Evolutionary conservation across 192 early-diverging fungal species (phyloP), one percentile per base, ranked within the genome.

Genomic region (Coemansia sp.): DNA sequence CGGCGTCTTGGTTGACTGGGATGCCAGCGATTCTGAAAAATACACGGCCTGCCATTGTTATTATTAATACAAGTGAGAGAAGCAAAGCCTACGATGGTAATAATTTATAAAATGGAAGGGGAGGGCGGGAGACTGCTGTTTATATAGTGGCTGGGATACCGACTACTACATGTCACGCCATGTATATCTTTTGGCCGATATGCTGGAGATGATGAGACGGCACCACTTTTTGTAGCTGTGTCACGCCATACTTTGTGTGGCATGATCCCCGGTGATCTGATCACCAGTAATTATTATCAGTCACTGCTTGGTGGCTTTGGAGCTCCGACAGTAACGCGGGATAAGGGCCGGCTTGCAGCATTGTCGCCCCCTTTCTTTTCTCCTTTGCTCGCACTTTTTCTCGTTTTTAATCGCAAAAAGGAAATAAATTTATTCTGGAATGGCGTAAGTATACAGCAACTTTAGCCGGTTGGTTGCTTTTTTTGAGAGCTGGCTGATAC

Each of bases 11-110:
- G 37, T 72, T 80, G 18, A 80, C 45, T 4, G 77, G 77, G 14
- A 80, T 48, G 2, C 77, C 72, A 20, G 72, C 77, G 58, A 80
- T 53, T 28, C 53, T 70, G 62, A 70, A 74, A 57, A 80, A 71
- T 13, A 65, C 43, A 13, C 69, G 71, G 42, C 55, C 58, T 10
- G 55, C 42, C 77, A 80, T 80, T 36, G 14, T 35, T 56, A 20
- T 65, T 21, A 31, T 28, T 53, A 11, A 16, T 31, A 31, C 31
- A 31, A 31, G 31, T 31, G 31, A 31, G 31, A 31, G 4, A 31
- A n/a, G n/a, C n/a, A n/a, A n/a, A n/a, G n/a, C n/a, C n/a, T n/a
- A n/a, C n/a, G n/a, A n/a, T n/a, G n/a, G n/a, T n/a, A n/a, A n/a
- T n/a, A n/a, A n/a, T n/a, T n/a, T n/a, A n/a, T n/a, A n/a, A n/a